phyloP scores from a whole-genome alignment of 306 rosid species.

The Herpetospermum pedunculosum region DNA sequence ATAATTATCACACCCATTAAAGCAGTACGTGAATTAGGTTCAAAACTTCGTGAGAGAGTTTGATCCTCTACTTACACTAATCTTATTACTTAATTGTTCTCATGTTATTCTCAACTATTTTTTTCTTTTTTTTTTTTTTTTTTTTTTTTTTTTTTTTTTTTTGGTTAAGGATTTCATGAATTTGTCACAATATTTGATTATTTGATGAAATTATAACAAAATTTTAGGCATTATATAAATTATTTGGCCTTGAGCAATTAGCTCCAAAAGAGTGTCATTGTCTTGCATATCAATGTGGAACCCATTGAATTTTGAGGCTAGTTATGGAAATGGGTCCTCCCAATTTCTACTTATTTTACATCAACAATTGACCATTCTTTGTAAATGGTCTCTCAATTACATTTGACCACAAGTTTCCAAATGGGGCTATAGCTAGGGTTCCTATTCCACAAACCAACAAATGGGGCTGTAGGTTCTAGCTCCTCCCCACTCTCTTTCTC shows the following conservation, averaged over 20 bases:
- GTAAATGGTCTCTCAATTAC: conserved; percentile 17
- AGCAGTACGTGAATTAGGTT: too few species aligned
- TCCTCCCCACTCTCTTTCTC: background rate
- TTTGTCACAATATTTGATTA: background rate
- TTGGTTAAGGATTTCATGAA: background rate
- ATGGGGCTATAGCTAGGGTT: conserved; percentile 8
- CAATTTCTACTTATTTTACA: conserved; percentile 10
- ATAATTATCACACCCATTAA: too few species aligned
- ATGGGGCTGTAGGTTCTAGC: background rate
- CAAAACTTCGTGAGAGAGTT: too few species aligned
- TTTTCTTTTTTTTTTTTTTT: too few species aligned
- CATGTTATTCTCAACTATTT: background rate
- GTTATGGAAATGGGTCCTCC: conserved; percentile 32
- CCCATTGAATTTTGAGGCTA: conserved; percentile 26
- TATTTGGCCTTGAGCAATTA: background rate
- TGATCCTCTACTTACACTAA: too few species aligned
- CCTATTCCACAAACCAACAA: conserved; percentile 15
- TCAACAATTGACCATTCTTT: conserved; percentile 13
- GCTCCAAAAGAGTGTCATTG: conserved; percentile 15
- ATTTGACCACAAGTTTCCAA: conserved; percentile 19
- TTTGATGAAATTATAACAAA: background rate
- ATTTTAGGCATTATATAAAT: background rate
- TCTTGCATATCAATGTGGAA: conserved; percentile 29
- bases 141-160: too few species aligned
- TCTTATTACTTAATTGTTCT: background rate